Evolutionary conservation across 257 asterid species (phyloP).

Genomic region (Verbena officinalis): DNA sequence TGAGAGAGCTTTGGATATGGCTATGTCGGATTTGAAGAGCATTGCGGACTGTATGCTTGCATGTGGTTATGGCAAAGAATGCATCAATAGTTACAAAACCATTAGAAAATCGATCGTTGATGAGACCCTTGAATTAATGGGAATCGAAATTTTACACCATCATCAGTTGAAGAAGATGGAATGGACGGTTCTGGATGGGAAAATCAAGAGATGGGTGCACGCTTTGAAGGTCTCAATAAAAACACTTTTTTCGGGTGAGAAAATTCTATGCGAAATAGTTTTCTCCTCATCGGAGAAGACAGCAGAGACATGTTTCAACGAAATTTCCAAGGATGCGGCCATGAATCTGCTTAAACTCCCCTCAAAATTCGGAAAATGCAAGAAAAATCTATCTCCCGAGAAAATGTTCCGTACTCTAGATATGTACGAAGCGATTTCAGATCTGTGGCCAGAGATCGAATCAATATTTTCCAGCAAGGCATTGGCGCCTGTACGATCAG

Average conservation of each 20-base stretch:
- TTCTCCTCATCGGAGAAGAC: slow-evolving; percentile 26
- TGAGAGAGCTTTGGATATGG: slow-evolving; percentile 30
- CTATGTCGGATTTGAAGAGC: slow-evolving; percentile 36
- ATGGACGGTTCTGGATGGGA: slow-evolving; percentile 45
- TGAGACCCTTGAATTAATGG: slow-evolving; percentile 52
- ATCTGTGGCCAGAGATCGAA: slow-evolving; percentile 51
- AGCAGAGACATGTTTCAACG: slow-evolving; percentile 46
- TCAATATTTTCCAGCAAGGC: slow-evolving; percentile 40
- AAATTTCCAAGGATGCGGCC: slow-evolving; percentile 48
- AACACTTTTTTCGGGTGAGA: slow-evolving; percentile 48
- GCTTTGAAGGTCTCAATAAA: slow-evolving; percentile 43
- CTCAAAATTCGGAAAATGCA: slow-evolving; percentile 39
- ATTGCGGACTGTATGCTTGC: slow-evolving; percentile 62
- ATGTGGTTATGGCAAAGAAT: slow-evolving; percentile 60
- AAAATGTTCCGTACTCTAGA: slow-evolving; percentile 56
- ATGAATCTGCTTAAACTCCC: slow-evolving; percentile 39
- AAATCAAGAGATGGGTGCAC: slow-evolving; percentile 45
- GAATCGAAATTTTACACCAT: slow-evolving; percentile 37
- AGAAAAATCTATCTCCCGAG: slow-evolving; percentile 51
- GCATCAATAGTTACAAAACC: slow-evolving; percentile 42
- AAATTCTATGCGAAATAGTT: slow-evolving; percentile 26
- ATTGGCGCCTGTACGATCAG: slow-evolving; percentile 38
- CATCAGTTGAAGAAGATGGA: slow-evolving; percentile 54
- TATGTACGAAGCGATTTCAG: slow-evolving; percentile 54
- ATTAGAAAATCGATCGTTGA: slow-evolving; percentile 51